These are phyloP conservation scores for Triticum monococcum DNA, from an alignment of 176 grass and related monocot species.

Conservation along the genomic window DNA sequence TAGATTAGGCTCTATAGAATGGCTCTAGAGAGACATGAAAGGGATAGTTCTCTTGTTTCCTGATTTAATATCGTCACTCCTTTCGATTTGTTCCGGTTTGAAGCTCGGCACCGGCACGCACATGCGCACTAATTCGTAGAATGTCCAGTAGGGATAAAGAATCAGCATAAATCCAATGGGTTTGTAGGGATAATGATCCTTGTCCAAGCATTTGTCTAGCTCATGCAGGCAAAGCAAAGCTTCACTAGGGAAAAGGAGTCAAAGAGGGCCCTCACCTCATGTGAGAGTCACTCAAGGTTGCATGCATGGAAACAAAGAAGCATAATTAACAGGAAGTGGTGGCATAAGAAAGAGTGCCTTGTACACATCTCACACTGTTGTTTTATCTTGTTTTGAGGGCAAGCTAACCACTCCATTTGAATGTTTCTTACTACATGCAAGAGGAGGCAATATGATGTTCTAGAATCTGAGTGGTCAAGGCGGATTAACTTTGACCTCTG, in stretches of 20 bases:
- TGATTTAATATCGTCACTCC: constrained; percentile 39
- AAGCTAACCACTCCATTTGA: constrained; percentile 63
- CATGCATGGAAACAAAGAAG: constrained; percentile 40
- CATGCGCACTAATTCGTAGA: constrained; percentile 56
- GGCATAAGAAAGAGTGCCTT: constrained; percentile 62
- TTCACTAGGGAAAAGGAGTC: constrained; percentile 58
- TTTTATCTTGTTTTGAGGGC: constrained; percentile 34
- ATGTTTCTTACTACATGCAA: constrained; percentile 28
- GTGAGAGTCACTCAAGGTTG: constrained; percentile 65
- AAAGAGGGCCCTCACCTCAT: constrained; percentile 72
- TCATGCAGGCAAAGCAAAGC: constrained; percentile 39
- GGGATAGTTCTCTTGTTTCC: constrained; percentile 54
- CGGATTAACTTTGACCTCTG: not conserved
- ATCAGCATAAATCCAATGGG: constrained; percentile 26
- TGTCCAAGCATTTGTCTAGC: constrained; percentile 42
- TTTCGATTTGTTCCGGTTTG: constrained; percentile 59
- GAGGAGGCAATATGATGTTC: not conserved
- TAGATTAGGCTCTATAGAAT: constrained; percentile 47
- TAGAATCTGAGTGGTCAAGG: not conserved
- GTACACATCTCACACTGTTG: constrained; percentile 35
- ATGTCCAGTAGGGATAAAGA: constrained; percentile 44
- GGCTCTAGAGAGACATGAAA: constrained; percentile 65
- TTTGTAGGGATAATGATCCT: constrained; percentile 46
- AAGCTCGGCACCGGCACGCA: constrained; percentile 44
- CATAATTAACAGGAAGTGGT: constrained; percentile 23